Base-by-base conservation (phyloP, 108 stramenopile genomes). In the Skeletonema marinoi region DNA sequence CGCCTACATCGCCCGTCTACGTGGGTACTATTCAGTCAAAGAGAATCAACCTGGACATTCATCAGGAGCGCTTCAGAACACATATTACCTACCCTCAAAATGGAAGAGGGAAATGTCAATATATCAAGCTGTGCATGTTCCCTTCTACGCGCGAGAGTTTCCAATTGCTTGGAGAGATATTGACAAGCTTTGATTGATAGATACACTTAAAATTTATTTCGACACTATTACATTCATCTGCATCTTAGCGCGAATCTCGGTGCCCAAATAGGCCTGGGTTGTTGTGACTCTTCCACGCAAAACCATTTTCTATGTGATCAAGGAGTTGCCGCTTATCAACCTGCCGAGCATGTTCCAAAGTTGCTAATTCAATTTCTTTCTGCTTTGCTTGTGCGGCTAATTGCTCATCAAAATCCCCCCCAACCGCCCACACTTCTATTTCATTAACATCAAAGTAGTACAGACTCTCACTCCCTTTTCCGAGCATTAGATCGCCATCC, bases 121-220 rank as follows among this genome's bases (percentile, higher is more conserved):
- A 14, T 83, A 81, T 33, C 72, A 82, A 70, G 50, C 75, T 17
- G 36, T 81, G 6, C 65, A 76, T 10, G 41, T 35, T 38, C 86
- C 89, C 19, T 77, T 84, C 39, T 88, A 64, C 67, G 51, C 68
- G 11, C 32, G 85, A 65, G 89, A 86, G 12, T 90, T 74, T 33
- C 87, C 82, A 39, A 33, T 66, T 66, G 85, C 87, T 14, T 90
- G 89, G 89, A 73, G 79, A 46, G 82, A 86, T 60, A 90, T 90
- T 74, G 89, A 90, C 68, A 63, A 65, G 32, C 35, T 66, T 48
- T 48, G 13, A 48, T 48, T 4, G 2, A 4, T 48, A 48, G 16
- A n/a, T 48, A 12, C 13, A 48, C 46, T 48, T n/a, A 48, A 0
- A 48, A 48, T 48, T 48, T 4, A 48, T n/a, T n/a, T n/a, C 46